Conservation (phyloP, 441 rosid species). For the Pelargonium myrrhifolium region DNA sequence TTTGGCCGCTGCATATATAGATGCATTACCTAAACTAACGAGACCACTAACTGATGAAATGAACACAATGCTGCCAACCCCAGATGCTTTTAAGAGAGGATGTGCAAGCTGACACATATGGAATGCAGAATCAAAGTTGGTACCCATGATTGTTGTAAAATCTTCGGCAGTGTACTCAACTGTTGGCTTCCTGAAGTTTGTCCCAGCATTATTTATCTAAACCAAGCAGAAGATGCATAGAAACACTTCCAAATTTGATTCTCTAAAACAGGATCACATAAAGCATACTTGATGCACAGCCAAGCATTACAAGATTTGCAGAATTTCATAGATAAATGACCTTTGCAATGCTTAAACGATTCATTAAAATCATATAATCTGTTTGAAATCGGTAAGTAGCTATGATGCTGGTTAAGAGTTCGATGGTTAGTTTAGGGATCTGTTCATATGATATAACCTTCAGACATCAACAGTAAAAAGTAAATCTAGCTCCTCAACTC, state of each 20-base stretch:
- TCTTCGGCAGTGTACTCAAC: constrained; percentile 59
- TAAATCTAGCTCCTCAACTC: too few relatives aligned
- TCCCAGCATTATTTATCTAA: constrained; percentile 76
- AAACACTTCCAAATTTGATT: neutral
- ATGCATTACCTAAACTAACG: constrained; percentile 40
- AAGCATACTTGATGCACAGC: neutral
- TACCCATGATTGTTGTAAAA: constrained; percentile 38
- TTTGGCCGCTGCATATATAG: constrained; percentile 62
- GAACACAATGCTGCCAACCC: constrained; percentile 62
- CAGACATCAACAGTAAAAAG: too few relatives aligned
- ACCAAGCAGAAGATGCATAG: constrained; percentile 12
- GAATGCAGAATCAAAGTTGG: constrained; percentile 68
- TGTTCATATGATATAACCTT: too few relatives aligned
- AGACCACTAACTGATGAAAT: constrained; percentile 74
- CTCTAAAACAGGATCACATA: neutral
- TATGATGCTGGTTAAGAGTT: too few relatives aligned
- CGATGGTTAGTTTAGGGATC: too few relatives aligned
- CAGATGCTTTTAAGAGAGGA: constrained; percentile 80
- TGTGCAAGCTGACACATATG: constrained; percentile 71
- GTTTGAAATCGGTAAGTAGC: too few relatives aligned
- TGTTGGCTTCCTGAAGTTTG: constrained; percentile 69
- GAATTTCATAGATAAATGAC: too few relatives aligned
- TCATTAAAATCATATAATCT: too few relatives aligned
- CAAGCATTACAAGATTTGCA: neutral
- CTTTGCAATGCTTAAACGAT: too few relatives aligned